Evolutionary conservation across 108 stramenopile genomes (phyloP).

Genomic region (Conticribra guillardii): DNA sequence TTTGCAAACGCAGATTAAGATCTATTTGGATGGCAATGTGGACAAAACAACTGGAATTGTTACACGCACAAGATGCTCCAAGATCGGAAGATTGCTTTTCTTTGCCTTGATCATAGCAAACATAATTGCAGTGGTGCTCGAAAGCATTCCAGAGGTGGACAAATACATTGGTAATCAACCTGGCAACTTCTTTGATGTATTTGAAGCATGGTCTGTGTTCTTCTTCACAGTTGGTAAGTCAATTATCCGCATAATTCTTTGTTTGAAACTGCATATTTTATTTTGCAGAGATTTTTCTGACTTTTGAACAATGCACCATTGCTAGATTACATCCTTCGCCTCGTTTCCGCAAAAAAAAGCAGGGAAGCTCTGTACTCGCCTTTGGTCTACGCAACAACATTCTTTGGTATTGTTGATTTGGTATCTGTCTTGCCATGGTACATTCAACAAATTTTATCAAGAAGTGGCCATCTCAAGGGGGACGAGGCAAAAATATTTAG

Average conservation of each 20-base stretch:
- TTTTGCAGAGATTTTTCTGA: conserved; percentile 1
- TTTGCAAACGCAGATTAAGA: conserved; percentile 66
- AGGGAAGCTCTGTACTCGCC: conserved; percentile 80
- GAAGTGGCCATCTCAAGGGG: conserved; percentile 49
- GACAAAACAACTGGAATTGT: conserved; percentile 46
- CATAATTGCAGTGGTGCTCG: conserved; percentile 78
- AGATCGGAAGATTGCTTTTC: conserved; percentile 61
- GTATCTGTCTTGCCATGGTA: conserved; percentile 89
- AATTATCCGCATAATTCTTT: neutral
- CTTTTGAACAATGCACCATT: neutral
- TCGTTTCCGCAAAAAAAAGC: conserved; percentile 89
- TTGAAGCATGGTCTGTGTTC: conserved; percentile 80
- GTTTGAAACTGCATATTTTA: neutral
- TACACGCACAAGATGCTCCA: conserved; percentile 47
- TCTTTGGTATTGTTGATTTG: conserved; percentile 93
- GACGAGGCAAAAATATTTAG: conserved; percentile 83
- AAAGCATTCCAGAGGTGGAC: conserved; percentile 78
- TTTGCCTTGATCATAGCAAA: conserved; percentile 82
- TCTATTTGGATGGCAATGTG: conserved; percentile 69
- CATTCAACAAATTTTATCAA: conserved; percentile 60
- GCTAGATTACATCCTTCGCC: conserved; percentile 71
- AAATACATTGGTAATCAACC: conserved; percentile 66
- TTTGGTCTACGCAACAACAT: conserved; percentile 79
- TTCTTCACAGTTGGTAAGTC: conserved; percentile 73
- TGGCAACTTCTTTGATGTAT: conserved; percentile 81